Evolutionary conservation across 805 yeast species (phyloP).

Genomic region (Candida boleticola): DNA sequence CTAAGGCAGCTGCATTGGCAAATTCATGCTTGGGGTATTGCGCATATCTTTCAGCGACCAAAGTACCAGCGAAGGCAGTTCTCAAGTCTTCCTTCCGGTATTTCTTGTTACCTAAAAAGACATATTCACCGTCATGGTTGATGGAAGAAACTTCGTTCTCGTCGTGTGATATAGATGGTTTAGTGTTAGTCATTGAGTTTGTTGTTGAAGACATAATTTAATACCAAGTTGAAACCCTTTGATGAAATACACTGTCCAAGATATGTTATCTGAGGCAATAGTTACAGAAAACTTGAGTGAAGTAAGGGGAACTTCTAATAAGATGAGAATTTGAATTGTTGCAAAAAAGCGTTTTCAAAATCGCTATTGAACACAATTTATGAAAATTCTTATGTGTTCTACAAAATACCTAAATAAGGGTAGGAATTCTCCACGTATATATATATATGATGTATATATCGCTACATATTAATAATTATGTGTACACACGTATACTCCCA

Average conservation of each 20-base stretch:
- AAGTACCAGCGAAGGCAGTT: slow-evolving; percentile 62
- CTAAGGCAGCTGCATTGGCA: slow-evolving; percentile 55
- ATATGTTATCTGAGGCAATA: not conserved
- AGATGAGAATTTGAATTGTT: not conserved
- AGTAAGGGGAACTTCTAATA: slow-evolving; percentile 4
- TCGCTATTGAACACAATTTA: too few relatives aligned
- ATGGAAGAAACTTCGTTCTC: not conserved
- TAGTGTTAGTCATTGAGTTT: slow-evolving; percentile 1
- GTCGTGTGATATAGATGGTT: not conserved
- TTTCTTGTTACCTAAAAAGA: slow-evolving; percentile 39
- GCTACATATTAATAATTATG: too few relatives aligned
- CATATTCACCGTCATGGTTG: slow-evolving; percentile 33
- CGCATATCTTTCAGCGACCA: slow-evolving; percentile 45
- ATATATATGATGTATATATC: too few relatives aligned
- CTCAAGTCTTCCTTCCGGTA: slow-evolving; percentile 56
- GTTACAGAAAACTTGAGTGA: not conserved
- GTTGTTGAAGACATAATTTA: slow-evolving; percentile 1
- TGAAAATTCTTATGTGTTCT: too few relatives aligned
- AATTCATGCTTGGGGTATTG: slow-evolving; percentile 45
- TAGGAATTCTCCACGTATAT: too few relatives aligned
- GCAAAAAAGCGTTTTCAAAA: too few relatives aligned
- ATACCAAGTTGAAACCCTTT: slow-evolving; percentile 1
- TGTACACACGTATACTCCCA: too few relatives aligned
- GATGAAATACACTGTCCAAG: not conserved
- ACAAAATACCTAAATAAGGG: too few relatives aligned